Conservation (phyloP, 116 monocot genomes). For the Posidonia oceanica region DNA sequence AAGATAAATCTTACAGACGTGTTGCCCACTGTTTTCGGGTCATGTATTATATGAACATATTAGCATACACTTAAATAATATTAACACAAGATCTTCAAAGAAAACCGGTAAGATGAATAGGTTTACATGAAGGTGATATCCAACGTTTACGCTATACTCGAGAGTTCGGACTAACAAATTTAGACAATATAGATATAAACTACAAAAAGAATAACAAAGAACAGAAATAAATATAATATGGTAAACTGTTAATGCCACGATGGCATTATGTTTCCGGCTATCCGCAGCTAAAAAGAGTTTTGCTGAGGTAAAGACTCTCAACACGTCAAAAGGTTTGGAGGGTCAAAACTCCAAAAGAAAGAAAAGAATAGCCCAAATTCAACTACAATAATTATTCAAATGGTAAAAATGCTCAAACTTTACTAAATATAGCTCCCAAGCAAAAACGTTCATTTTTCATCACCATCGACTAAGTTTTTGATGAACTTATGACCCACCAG, state of each 20-base stretch:
- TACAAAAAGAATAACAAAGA: neutral
- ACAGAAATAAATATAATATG: neutral
- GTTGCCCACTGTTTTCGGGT: no score
- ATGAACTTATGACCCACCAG: slow-evolving; percentile 13
- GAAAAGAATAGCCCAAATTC: neutral
- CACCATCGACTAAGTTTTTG: neutral
- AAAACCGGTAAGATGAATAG: no score
- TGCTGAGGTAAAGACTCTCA: neutral
- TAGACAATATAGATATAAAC: neutral
- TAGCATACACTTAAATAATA: no score
- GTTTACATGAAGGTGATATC: no score
- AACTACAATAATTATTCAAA: slow-evolving; percentile 7
- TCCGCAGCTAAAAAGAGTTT: neutral
- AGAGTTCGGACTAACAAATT: no score
- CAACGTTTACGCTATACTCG: no score
- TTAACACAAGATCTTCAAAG: no score
- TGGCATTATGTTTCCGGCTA: neutral
- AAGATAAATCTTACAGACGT: no score
- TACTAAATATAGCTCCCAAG: neutral
- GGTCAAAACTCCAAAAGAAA: slow-evolving; percentile 5
- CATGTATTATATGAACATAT: no score
- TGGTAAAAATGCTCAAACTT: neutral
- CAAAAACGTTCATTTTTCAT: slow-evolving; percentile 4
- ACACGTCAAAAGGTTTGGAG: slow-evolving; percentile 3
- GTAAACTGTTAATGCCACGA: neutral